Evolutionary conservation across 108 stramenopile species (phyloP), one percentile per base, ranked within the genome.

Genomic region (Poteriospumella lacustris): DNA sequence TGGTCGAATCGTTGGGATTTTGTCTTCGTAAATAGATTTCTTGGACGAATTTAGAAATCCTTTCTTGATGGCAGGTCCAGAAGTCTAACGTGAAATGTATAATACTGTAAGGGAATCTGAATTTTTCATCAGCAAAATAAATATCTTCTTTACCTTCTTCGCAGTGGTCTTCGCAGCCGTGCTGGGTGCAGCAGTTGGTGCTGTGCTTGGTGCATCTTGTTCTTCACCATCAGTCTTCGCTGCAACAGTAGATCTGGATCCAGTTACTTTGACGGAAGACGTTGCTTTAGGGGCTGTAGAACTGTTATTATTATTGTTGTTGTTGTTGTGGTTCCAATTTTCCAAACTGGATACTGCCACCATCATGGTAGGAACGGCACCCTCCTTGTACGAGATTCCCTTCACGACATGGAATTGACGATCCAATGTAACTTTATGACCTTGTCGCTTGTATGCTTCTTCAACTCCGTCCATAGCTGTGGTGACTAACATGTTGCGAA

Each of bases 401-500:
- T 75, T 76, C 42, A 85, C 44, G 2, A 85, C 80, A 40, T 70
- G 81, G 42, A 77, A 80, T 2, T 68, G 43, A 1, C 47, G 42
- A 12, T 73, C 62, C 0, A 85, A 59, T 42, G 76, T 67, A 3
- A 72, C 78, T 19, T 58, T 44, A 12, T 40, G 39, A 1, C 43
- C 68, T n/a, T 78, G 42, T 15, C 34, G 3, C 33, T 79, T 76
- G 59, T 68, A 78, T 26, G 44, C 39, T 34, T 43, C 29, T 31
- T 79, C 72, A 33, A 81, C 78, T 12, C 67, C 42, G 2, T 81
- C 78, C 15, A 75, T 29, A 2, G 81, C 84, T 38, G 84, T 81
- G 28, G 52, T 19, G 1, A 81, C 80, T 43, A 85, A 19, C n/a
- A 85, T n/a, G 5, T 85, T 68, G 33, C 78, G 68, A 70, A 85